These are phyloP conservation scores for Coemansia sp. DNA, from an alignment of 371 early-diverging fungal genomes.

Conservation along the genomic window DNA sequence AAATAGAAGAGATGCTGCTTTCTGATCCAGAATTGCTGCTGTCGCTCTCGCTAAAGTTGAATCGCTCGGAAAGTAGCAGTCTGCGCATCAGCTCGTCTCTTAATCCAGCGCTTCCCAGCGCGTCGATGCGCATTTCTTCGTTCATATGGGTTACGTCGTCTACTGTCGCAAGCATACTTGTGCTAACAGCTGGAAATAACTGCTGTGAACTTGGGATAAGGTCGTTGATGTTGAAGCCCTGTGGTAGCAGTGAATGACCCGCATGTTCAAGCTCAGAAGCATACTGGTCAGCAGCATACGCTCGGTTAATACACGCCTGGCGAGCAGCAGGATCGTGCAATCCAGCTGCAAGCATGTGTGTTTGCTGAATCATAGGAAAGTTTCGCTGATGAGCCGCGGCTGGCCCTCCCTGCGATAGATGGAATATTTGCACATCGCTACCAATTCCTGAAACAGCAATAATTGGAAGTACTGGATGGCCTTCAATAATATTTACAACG, in stretches of 20 bases:
- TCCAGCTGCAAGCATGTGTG: conserved; percentile 10
- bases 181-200: conserved; percentile 37
- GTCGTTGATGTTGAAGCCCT: background rate
- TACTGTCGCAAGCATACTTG: conserved; percentile 15
- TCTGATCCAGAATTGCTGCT: background rate
- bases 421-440: conserved; percentile 68
- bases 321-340: background rate
- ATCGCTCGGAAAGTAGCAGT: background rate
- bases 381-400: conserved; percentile 23
- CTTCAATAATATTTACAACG: conserved; percentile 63
- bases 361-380: conserved; percentile 23
- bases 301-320: conserved; percentile 3
- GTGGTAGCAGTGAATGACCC: conserved; percentile 16
- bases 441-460: conserved; percentile 71
- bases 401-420: conserved; percentile 52
- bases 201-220: background rate
- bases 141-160: conserved; percentile 17
- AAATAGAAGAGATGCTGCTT: background rate
- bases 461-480: conserved; percentile 56
- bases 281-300: conserved; percentile 37
- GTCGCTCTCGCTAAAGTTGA: background rate
- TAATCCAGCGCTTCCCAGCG: background rate
- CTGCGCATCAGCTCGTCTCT: background rate
- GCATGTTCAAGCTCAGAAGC: conserved; percentile 15
- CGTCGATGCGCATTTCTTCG: conserved; percentile 21